phyloP scores from a whole-genome alignment of 495 filamentous ascomycete species.

The Aspergillus bertholletiae region DNA sequence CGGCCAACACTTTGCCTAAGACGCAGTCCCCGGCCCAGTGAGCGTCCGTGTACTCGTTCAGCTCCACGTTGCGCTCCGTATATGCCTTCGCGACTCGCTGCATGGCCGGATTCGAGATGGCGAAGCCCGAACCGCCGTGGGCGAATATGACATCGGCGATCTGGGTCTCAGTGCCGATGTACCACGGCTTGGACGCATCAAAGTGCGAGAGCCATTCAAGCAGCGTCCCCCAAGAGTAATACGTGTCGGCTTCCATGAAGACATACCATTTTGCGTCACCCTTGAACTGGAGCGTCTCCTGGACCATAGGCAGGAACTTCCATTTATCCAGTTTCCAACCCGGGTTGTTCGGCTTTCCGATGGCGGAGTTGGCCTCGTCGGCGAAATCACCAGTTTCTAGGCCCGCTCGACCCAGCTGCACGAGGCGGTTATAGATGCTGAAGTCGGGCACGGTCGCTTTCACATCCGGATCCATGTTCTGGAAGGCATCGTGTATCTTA shows the following conservation, averaged over 20 bases:
- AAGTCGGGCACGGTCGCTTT: constrained; percentile 44
- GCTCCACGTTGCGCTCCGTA: constrained; percentile 40
- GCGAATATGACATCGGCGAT: constrained; percentile 56
- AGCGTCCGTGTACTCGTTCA: constrained; percentile 49
- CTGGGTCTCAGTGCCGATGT: constrained; percentile 57
- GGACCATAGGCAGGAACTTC: constrained; percentile 57
- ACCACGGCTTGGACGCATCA: constrained; percentile 47
- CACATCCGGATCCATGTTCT: constrained; percentile 32
- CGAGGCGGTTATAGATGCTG: constrained; percentile 49
- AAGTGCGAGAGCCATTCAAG: constrained; percentile 52
- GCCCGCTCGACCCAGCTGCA: constrained; percentile 34
- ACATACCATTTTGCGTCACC: constrained; percentile 61
- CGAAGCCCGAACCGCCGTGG: constrained; percentile 66
- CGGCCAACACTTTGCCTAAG: constrained; percentile 54
- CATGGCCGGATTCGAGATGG: constrained; percentile 57
- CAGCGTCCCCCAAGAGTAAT: constrained; percentile 60
- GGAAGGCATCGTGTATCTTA: constrained; percentile 47
- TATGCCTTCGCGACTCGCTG: constrained; percentile 41
- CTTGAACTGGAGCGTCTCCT: constrained; percentile 38
- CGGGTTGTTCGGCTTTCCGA: constrained; percentile 45
- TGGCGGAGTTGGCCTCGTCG: constrained; percentile 43
- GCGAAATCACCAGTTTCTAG: constrained; percentile 37
- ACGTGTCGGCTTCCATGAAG: constrained; percentile 69
- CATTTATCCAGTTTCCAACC: constrained; percentile 59
- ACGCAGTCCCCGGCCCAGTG: constrained; percentile 71